phyloP scores from a whole-genome alignment of 1,139 yeast genomes.

The Wickerhamomyces sp. region DNA sequence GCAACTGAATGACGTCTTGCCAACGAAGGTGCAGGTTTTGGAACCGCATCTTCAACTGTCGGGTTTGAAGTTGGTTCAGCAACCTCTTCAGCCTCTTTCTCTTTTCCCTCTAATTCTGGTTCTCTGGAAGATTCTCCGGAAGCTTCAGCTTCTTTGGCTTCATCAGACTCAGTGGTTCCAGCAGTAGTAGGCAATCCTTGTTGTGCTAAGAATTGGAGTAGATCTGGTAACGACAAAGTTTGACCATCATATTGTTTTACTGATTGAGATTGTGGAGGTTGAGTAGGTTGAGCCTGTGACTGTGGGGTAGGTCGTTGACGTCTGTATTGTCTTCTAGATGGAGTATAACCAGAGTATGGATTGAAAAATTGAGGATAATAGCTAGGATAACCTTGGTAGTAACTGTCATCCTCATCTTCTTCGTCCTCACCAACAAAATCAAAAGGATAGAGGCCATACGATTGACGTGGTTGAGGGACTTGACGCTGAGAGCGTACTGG shows the following conservation, averaged over 20 bases:
- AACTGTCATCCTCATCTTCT: constrained; percentile 14
- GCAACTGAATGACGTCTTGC: constrained; percentile 23
- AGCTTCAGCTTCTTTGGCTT: background rate
- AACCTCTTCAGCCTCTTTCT: background rate
- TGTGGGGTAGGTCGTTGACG: constrained; percentile 7
- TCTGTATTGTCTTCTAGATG: constrained; percentile 5
- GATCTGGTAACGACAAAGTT: background rate
- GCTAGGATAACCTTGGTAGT: constrained; percentile 13
- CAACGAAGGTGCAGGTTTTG: constrained; percentile 2
- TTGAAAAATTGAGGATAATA: constrained; percentile 9
- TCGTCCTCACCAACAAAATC: constrained; percentile 3
- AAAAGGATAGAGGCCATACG: background rate
- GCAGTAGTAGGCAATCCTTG: background rate
- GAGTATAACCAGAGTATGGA: constrained; percentile 8
- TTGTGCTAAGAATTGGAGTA: background rate
- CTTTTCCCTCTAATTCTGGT: no score
- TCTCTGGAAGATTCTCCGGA: no score
- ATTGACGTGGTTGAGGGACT: background rate
- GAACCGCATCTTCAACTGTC: background rate
- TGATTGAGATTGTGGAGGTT: background rate
- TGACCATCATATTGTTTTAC: background rate
- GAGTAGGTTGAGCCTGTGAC: background rate
- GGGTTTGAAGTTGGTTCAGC: background rate
- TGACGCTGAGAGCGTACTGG: background rate
- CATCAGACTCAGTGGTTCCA: background rate